Evolutionary conservation across 2,329 filamentous ascomycete species (phyloP), one percentile per base, ranked within the genome.

Genomic region (Arthrobotrys sphaeroides): DNA sequence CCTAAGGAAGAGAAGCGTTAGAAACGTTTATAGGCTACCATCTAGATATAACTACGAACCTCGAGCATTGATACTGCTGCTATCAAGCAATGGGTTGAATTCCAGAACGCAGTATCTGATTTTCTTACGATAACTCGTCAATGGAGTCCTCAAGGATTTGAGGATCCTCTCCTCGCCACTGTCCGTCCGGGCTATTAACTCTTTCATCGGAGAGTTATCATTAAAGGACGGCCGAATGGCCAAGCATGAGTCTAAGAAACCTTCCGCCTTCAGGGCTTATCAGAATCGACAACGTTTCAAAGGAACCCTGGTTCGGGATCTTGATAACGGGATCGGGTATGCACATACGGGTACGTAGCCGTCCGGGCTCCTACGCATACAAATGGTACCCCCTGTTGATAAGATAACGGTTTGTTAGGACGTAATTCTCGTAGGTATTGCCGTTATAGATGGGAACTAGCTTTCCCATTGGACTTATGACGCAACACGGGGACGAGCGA

Each of bases 91-190:
- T 24, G 91, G 90, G 59, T 90, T 86, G 82, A 96, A 97, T 81
- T 97, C 94, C 66, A 94, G 86, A 33, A 95, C 90, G 2, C 89
- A 89, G 82, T 96, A 97, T 69, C 93, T 88, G 74, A 97, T 89
- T 80, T 92, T 91, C 24, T 91, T 89, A 33, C 90, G 88, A 82
- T 96, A 94, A 33, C 68, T 64, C 5, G 55, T 72, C 33, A 57
- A 64, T 2, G 57, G 64, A 83, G 80, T 79, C 81, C 79, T 69
- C 26, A 80, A 60, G 20, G 78, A 78, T 33, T 78, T 73, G 12
- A 79, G 51, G 57, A 83, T 83, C 76, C 84, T 84, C 13, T 84
- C 84, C 22, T 84, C 84, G 7, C 82, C 83, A 13, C 84, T 83
- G 73, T 87, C 84, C 13, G 84, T 83, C n/a, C 86, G 84, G 26